Evolutionary conservation across 2,329 filamentous ascomycete species (phyloP).

Genomic region (Hortaea werneckii): DNA sequence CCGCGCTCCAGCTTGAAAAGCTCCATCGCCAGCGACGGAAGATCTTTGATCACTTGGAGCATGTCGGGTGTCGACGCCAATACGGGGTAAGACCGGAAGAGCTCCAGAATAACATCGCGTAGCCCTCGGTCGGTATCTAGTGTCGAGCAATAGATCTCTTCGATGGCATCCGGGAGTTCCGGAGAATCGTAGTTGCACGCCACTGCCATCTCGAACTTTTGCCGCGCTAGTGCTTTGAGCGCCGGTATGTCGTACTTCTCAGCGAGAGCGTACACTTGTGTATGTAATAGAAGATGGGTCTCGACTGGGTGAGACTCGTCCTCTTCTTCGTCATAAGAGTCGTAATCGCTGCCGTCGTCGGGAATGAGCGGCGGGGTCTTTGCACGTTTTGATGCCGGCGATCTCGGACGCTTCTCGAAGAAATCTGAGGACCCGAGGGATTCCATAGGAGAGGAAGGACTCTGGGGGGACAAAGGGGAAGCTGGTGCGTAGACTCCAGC

Average conservation of each 20-base stretch:
- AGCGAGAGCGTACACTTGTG: conserved; percentile 40
- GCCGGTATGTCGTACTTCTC: conserved; percentile 42
- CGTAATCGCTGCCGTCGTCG: conserved; percentile 27
- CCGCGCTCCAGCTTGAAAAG: conserved; percentile 39
- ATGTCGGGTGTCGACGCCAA: conserved; percentile 37
- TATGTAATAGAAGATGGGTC: conserved; percentile 36
- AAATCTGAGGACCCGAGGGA: conserved; percentile 8
- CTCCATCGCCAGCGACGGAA: conserved; percentile 38
- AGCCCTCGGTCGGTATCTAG: conserved; percentile 41
- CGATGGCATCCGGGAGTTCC: conserved; percentile 38
- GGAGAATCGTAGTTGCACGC: conserved; percentile 34
- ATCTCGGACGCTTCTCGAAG: conserved; percentile 11
- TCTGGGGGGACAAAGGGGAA: conserved; percentile 11
- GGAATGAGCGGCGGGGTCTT: conserved; percentile 16
- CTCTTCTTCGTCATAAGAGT: conserved; percentile 24
- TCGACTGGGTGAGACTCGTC: conserved; percentile 28
- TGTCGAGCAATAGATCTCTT: conserved; percentile 40
- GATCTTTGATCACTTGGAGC: conserved; percentile 34
- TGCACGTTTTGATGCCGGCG: conserved; percentile 8
- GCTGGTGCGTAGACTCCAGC: conserved; percentile 19
- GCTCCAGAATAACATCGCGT: conserved; percentile 37
- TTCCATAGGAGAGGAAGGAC: conserved; percentile 7
- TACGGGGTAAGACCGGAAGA: conserved; percentile 37
- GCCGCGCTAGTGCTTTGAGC: conserved; percentile 35
- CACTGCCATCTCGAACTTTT: conserved; percentile 38